phyloP scores from a whole-genome alignment of 208 protist species.

The Leishmania turanica region DNA sequence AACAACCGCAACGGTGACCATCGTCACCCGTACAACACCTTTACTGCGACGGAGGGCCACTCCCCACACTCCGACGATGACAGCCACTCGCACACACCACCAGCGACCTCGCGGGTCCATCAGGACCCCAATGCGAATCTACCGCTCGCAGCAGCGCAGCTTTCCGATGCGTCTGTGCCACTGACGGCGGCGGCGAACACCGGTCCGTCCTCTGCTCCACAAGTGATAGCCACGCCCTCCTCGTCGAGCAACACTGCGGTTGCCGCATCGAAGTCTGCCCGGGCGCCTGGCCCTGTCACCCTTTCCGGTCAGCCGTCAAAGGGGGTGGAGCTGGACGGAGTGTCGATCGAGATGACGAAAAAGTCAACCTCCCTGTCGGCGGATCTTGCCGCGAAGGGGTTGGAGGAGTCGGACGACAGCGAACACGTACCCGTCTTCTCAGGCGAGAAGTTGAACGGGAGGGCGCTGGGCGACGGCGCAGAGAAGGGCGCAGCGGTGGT shows the following conservation, averaged over 20 bases:
- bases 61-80: neutral
- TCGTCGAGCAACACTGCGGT: slow-evolving; percentile 3
- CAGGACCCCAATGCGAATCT: slow-evolving; percentile 6
- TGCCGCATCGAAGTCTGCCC: neutral
- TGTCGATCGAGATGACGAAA: slow-evolving; percentile 14
- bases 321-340: slow-evolving; percentile 8
- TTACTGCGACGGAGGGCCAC: slow-evolving; percentile 2
- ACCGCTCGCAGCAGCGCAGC: neutral
- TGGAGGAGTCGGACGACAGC: slow-evolving; percentile 4
- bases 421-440: slow-evolving; percentile 2
- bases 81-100: neutral
- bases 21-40: neutral
- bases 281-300: neutral
- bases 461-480: neutral
- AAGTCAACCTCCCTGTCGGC: neutral
- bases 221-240: neutral
- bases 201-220: neutral
- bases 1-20: slow-evolving; percentile 9
- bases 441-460: slow-evolving; percentile 4
- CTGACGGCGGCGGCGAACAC: neutral
- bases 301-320: slow-evolving; percentile 5
- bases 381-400: neutral
- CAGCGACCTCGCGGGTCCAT: neutral
- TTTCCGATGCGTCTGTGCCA: slow-evolving; percentile 5
- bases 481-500: neutral